Conservation (phyloP, 192 early-diverging fungal genomes). For the Dissophora ornata region DNA sequence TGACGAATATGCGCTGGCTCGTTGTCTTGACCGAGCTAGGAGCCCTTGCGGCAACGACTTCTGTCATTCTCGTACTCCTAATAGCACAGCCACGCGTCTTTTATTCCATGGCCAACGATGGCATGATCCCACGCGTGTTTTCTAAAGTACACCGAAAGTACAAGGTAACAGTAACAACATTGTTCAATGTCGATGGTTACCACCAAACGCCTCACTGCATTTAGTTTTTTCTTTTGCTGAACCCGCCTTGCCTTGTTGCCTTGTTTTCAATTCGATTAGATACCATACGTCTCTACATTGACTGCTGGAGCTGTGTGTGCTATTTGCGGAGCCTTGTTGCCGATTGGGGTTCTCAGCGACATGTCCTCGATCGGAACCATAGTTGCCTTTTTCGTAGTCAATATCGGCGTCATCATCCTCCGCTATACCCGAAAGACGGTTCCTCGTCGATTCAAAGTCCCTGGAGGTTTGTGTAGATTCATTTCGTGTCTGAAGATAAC, state of each 20-base stretch:
- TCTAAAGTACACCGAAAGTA: constrained; percentile 76
- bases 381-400: constrained; percentile 86
- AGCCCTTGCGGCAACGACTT: constrained; percentile 80
- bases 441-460: constrained; percentile 77
- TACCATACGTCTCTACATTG: constrained; percentile 80
- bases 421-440: constrained; percentile 78
- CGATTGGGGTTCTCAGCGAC: constrained; percentile 85
- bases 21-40: constrained; percentile 81
- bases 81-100: constrained; percentile 91
- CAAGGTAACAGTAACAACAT: constrained; percentile 38
- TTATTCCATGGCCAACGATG: constrained; percentile 90
- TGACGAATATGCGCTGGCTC: constrained; percentile 72
- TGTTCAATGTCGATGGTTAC: too few species aligned
- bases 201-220: too few species aligned
- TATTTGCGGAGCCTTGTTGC: constrained; percentile 75
- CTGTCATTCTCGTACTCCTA: constrained; percentile 80
- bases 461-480: too few species aligned
- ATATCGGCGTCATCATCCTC: constrained; percentile 79
- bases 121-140: constrained; percentile 80
- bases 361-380: constrained; percentile 89
- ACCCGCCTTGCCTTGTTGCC: too few species aligned
- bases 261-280: constrained; percentile 41
- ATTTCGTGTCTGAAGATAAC: too few species aligned
- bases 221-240: too few species aligned
- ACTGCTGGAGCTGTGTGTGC: constrained; percentile 74